A percentile compares a stretch with the other conserved stretches of the same genome.
Evolutionary conservation across 768 basidiomycete species (phyloP).

Genomic region (Hypholoma fasciculare): DNA sequence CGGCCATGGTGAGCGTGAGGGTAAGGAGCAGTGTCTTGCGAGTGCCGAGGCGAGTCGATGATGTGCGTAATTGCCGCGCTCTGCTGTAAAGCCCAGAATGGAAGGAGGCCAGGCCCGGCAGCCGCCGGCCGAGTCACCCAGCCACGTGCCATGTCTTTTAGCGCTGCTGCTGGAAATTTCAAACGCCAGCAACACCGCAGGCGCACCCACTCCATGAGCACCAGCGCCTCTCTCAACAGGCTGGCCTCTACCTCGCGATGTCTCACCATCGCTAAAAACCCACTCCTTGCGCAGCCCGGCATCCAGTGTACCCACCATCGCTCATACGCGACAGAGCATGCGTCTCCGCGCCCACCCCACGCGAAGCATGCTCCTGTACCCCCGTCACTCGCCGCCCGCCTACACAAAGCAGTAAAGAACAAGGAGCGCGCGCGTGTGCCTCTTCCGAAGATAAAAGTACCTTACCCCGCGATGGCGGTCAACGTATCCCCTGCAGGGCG

Average conservation of each 20-base stretch:
- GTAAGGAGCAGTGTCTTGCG: neutral
- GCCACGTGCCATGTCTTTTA: neutral
- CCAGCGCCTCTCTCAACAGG: slow-evolving; percentile 2
- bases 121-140: neutral
- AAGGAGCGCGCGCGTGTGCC: neutral
- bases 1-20: slow-evolving; percentile 28
- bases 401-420: neutral
- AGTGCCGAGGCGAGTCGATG: neutral
- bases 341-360: neutral
- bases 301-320: neutral
- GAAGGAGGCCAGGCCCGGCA: neutral
- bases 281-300: neutral
- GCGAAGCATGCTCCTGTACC: neutral
- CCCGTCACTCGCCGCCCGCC: neutral
- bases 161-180: neutral
- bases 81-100: too few relatives aligned
- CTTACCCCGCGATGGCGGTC: neutral
- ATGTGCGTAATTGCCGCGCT: neutral
- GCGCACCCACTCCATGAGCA: slow-evolving; percentile 2
- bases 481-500: too few relatives aligned
- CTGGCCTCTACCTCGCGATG: slow-evolving; percentile 7
- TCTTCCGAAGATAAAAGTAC: neutral
- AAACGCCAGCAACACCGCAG: neutral
- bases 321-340: neutral
- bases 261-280: neutral